Percentiles rank a stretch among this genome's conserved stretches.
Evolutionary conservation across 768 basidiomycete genomes (phyloP).

Genomic region (Plicaturopsis crispa): DNA sequence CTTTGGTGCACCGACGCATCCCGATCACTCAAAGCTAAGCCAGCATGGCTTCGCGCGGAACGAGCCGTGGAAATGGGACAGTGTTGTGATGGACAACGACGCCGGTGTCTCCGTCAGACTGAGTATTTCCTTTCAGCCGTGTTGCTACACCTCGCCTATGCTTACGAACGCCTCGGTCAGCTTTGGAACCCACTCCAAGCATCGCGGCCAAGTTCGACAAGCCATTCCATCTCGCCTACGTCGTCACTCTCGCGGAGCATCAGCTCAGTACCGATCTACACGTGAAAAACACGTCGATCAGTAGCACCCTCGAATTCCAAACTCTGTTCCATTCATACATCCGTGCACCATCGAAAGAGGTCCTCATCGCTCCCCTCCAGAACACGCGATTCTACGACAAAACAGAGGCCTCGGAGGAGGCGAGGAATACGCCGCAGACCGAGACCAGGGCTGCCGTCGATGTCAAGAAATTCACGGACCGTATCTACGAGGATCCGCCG

Average conservation of each 20-base stretch:
- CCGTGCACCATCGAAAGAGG: conserved; percentile 49
- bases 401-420: conserved; percentile 51
- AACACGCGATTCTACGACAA: conserved; percentile 75
- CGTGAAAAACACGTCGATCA: conserved; percentile 62
- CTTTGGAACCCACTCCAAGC: conserved; percentile 51
- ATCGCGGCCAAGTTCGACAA: conserved; percentile 54
- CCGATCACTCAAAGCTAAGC: conserved; percentile 57
- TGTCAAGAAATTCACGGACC: conserved; percentile 63
- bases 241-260: conserved; percentile 70
- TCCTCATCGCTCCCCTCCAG: conserved; percentile 58
- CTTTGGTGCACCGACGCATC: conserved; percentile 79
- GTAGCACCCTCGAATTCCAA: conserved; percentile 70
- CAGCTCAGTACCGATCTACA: conserved; percentile 75
- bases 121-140: conserved; percentile 37
- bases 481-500: conserved; percentile 64
- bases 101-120: conserved; percentile 71
- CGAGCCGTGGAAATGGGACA: conserved; percentile 62
- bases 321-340: conserved; percentile 92
- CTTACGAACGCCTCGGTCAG: conserved; percentile 25
- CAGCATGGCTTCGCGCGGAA: conserved; percentile 94
- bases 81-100: conserved; percentile 57
- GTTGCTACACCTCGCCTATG: background rate
- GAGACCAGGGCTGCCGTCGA: conserved; percentile 61
- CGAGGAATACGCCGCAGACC: conserved; percentile 37
- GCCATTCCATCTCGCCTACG: conserved; percentile 69